Evolutionary conservation across 495 filamentous ascomycete species (phyloP).

Genomic region (Penicillium desertorum): DNA sequence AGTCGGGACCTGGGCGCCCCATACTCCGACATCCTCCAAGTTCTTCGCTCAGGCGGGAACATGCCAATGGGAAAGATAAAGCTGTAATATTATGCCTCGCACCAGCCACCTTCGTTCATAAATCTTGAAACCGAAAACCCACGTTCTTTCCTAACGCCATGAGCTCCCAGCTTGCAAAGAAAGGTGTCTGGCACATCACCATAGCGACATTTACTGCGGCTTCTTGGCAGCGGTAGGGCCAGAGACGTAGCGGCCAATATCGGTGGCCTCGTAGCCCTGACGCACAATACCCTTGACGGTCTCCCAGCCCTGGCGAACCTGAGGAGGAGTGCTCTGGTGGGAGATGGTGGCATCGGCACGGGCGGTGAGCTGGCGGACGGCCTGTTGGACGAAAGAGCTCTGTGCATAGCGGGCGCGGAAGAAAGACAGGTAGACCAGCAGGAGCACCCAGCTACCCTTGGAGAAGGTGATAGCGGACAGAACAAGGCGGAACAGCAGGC

Average conservation of each 20-base stretch:
- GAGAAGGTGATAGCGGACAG: constrained; percentile 78
- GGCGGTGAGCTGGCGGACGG: constrained; percentile 68
- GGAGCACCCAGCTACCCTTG: constrained; percentile 84
- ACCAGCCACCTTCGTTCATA: constrained; percentile 7
- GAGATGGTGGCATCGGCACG: constrained; percentile 77
- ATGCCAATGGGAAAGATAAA: constrained; percentile 6
- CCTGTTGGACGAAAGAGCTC: constrained; percentile 84
- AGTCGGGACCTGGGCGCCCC: constrained; percentile 14
- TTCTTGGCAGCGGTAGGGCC: constrained; percentile 57
- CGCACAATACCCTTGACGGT: constrained; percentile 68
- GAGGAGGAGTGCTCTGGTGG: constrained; percentile 83
- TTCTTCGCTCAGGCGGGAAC: constrained; percentile 8
- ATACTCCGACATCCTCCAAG: constrained; percentile 10
- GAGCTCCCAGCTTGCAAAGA: constrained; percentile 3
- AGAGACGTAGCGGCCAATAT: constrained; percentile 66
- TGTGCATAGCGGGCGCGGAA: constrained; percentile 86
- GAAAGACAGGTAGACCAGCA: constrained; percentile 85
- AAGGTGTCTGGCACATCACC: neutral
- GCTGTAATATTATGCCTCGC: constrained; percentile 2
- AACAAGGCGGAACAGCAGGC: constrained; percentile 79
- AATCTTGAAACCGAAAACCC: neutral
- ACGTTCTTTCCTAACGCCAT: neutral
- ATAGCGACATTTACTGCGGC: constrained; percentile 45
- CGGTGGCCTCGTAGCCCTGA: constrained; percentile 76
- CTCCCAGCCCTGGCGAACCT: constrained; percentile 80